Percentiles rank a stretch among this genome's conserved stretches.
Evolutionary conservation across 2,329 filamentous ascomycete genomes (phyloP).

Genomic region (Colletotrichum tropicale): DNA sequence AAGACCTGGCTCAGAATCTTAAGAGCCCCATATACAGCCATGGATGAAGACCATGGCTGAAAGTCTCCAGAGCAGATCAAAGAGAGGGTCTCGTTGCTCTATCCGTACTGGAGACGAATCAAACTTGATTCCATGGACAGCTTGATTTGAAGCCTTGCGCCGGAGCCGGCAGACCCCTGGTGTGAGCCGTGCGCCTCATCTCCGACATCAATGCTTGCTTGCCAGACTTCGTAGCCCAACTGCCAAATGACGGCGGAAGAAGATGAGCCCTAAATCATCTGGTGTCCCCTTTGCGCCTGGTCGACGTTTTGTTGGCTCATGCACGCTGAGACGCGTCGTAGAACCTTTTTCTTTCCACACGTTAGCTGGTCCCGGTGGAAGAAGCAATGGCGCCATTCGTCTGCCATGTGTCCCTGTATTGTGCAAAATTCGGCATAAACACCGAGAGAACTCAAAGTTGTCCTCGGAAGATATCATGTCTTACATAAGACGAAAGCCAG

Average conservation of each 20-base stretch:
- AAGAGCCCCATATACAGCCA: neutral
- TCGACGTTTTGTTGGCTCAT: neutral
- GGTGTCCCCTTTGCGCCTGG: neutral
- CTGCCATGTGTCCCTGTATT: neutral
- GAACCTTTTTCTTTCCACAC: neutral
- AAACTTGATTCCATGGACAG: neutral
- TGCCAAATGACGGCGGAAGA: neutral
- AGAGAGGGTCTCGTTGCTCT: neutral
- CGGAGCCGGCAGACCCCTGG: conserved; percentile 21
- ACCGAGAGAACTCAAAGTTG: neutral
- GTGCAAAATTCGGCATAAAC: neutral
- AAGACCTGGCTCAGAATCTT: neutral
- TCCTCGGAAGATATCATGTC: neutral
- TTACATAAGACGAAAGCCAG: neutral
- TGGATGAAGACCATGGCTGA: neutral
- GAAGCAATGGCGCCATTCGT: neutral
- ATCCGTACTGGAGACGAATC: neutral
- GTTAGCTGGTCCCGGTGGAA: neutral
- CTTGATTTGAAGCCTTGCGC: conserved; percentile 2
- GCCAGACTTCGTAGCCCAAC: neutral
- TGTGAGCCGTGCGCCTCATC: conserved; percentile 34
- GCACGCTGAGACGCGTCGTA: neutral
- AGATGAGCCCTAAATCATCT: neutral
- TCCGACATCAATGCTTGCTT: conserved; percentile 38
- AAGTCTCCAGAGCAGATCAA: neutral